Conservation (phyloP, 2,329 filamentous ascomycete species). For the Colletotrichum euphorbiae region DNA sequence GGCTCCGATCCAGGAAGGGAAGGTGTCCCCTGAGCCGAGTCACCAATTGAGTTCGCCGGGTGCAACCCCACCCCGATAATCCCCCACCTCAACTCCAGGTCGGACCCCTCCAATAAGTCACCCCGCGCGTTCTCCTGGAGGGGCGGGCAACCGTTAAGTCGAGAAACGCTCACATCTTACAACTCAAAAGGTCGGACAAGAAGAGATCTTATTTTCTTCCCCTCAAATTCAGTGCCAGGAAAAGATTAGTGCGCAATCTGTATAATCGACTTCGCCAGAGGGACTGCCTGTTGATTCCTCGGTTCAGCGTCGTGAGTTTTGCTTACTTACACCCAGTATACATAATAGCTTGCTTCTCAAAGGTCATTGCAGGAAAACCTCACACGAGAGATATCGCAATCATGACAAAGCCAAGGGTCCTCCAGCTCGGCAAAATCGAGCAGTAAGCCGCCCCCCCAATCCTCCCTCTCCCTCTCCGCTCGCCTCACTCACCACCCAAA, state of each 20-base stretch:
- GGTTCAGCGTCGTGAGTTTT: too few species aligned
- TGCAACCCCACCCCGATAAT: slow-evolving; percentile 13
- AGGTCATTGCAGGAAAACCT: background rate
- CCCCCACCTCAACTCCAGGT: slow-evolving; percentile 24
- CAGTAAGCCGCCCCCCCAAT: slow-evolving; percentile 51
- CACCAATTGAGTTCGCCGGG: slow-evolving; percentile 14
- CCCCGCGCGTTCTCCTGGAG: slow-evolving; percentile 22
- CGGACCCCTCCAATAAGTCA: slow-evolving; percentile 13
- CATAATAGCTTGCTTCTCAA: too few species aligned
- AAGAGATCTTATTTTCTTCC: too few species aligned
- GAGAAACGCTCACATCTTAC: background rate
- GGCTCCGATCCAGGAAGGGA: background rate
- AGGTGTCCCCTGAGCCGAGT: background rate
- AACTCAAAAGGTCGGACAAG: too few species aligned
- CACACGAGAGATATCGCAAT: background rate
- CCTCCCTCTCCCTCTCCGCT: background rate
- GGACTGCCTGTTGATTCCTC: too few species aligned
- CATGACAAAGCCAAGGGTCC: slow-evolving; percentile 48
- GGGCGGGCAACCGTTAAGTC: slow-evolving; percentile 1
- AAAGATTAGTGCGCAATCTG: too few species aligned
- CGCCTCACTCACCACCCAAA: background rate
- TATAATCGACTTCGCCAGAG: too few species aligned
- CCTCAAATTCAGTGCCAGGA: too few species aligned
- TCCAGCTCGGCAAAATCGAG: slow-evolving; percentile 54
- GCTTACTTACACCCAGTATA: background rate